Evolutionary conservation across 2,329 filamentous ascomycete genomes (phyloP), one percentile per base, ranked within the genome.

Genomic region (Didymella exigua): DNA sequence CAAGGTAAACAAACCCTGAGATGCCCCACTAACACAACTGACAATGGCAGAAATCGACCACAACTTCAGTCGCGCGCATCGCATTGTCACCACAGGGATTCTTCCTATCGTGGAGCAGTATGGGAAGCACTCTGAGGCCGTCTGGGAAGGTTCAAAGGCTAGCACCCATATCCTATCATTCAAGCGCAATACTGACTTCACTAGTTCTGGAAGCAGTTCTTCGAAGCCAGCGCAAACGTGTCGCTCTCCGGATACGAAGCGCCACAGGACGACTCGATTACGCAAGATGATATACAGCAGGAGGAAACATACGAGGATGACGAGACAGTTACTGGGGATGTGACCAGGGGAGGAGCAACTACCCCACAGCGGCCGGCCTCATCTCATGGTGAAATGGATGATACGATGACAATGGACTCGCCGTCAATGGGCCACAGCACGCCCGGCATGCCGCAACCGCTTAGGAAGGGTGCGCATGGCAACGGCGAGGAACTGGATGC

Each of bases 181-280:
- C 6, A 23, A 24, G 8, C 13, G 55, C 16, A 24, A 26, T 42
- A 50, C 49, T 58, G 30, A 50, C 42, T 24, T 34, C 30, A 10
- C 14, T 69, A 96, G 90, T 99, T 99, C 77, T 99, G 95, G 95
- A 99, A 99, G 77, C 93, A 98, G 80, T 99, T 99, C 81, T 99
- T 99, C 77, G 95, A 99, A 78, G 92, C 95, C 30, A 96, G 93
- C 42, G 95, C 95, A 73, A 98, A 99, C 69, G 93, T 99, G 23
- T 96, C 93, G 10, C 84, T 99, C 10, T 96, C 92, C 0, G 92
- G 93, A 24, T 97, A 99, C 75, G 93, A 96, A 72, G 93, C 96
- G 70, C 82, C 87, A 19, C 74, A 75, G 6, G 78, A 80, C 23
- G 87, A 89, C n/a, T 78, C 82, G 45, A 79, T 76, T 14, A 81